A percentile compares a stretch with the other conserved stretches of the same genome.
Evolutionary conservation across 2,329 filamentous ascomycete species (phyloP).

Genomic region (Periconia macrospinosa): DNA sequence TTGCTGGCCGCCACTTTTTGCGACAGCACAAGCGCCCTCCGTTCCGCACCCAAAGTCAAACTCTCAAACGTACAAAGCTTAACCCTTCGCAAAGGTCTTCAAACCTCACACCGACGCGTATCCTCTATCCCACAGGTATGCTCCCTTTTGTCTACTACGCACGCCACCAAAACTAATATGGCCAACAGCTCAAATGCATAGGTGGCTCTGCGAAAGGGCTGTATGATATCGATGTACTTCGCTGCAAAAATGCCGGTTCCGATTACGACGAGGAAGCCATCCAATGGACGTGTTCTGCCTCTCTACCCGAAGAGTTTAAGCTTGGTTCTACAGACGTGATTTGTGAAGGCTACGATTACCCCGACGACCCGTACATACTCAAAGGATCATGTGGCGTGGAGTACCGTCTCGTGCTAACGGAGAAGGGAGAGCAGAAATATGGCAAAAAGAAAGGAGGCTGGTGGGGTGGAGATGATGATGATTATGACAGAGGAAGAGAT

Average conservation of each 20-base stretch:
- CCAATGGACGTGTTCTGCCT: slow-evolving; percentile 85
- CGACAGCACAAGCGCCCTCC: slow-evolving; percentile 29
- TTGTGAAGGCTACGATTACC: slow-evolving; percentile 81
- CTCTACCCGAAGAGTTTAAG: slow-evolving; percentile 65
- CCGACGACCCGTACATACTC: slow-evolving; percentile 82
- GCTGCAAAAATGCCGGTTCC: slow-evolving; percentile 82
- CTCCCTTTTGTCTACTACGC: background rate
- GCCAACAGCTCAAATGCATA: slow-evolving; percentile 68
- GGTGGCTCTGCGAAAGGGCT: slow-evolving; percentile 64
- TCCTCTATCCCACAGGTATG: slow-evolving; percentile 64
- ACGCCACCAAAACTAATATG: slow-evolving; percentile 9
- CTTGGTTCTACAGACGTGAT: slow-evolving; percentile 86
- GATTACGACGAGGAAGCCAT: slow-evolving; percentile 83
- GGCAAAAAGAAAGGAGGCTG: slow-evolving; percentile 56
- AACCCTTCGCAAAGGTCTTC: slow-evolving; percentile 69
- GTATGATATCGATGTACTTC: slow-evolving; percentile 78
- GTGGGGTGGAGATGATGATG: slow-evolving; percentile 40
- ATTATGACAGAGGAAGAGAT: slow-evolving; percentile 36
- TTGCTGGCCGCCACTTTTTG: slow-evolving; percentile 30
- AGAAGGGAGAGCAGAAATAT: slow-evolving; percentile 71
- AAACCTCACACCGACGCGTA: slow-evolving; percentile 76
- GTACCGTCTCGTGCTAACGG: slow-evolving; percentile 79
- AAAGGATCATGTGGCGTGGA: slow-evolving; percentile 92
- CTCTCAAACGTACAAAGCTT: slow-evolving; percentile 73
- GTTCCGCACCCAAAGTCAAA: slow-evolving; percentile 55